phyloP scores from a whole-genome alignment of 345 rosid genomes.

The Hibiscus syriacus region DNA sequence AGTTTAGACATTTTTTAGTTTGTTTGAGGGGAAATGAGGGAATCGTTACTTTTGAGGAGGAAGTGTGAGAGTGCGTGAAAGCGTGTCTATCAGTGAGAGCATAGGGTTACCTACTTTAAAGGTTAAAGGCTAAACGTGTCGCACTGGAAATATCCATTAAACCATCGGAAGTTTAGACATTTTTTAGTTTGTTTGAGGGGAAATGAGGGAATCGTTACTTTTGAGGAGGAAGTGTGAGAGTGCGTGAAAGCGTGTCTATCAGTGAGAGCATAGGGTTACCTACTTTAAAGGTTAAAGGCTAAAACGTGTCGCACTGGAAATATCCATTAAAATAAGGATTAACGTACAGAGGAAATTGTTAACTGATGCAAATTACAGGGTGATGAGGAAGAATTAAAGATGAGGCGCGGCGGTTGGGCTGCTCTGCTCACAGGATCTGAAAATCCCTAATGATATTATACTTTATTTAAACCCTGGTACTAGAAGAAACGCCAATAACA shows the following conservation, averaged over 20 bases:
- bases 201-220: not conserved
- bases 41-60: not conserved
- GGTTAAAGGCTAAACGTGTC: not conserved
- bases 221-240: not conserved
- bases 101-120: not conserved
- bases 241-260: not conserved
- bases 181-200: not conserved
- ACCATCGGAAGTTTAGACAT: conserved; percentile 7
- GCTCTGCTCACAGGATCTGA: too few species aligned
- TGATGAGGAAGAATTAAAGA: too few species aligned
- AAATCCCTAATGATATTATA: too few species aligned
- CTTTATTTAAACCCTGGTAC: too few species aligned
- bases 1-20: not conserved
- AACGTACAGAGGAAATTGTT: too few species aligned
- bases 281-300: not conserved
- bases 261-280: not conserved
- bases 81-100: not conserved
- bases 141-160: not conserved
- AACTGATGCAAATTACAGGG: too few species aligned
- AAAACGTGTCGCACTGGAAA: not conserved
- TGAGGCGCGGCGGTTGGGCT: too few species aligned
- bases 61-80: not conserved
- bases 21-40: not conserved
- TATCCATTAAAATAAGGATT: too few species aligned
- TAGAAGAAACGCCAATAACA: too few species aligned